Percentiles rank a stretch among this genome's conserved stretches.
These are phyloP conservation scores for Cordyceps farinosa DNA, from an alignment of 2,329 filamentous ascomycete species.

Conservation along the genomic window DNA sequence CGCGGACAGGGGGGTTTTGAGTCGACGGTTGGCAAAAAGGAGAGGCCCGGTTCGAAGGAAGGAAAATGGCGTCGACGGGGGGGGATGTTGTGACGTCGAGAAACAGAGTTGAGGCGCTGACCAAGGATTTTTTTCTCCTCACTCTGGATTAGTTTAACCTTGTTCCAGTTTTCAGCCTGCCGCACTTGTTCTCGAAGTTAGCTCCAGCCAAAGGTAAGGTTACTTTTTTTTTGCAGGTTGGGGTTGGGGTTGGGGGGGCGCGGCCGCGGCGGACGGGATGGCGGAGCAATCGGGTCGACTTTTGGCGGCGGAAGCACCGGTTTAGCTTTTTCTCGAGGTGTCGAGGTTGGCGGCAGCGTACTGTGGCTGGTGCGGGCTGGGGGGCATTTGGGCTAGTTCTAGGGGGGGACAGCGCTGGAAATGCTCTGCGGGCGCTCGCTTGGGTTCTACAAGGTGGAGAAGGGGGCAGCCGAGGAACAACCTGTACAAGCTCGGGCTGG, in stretches of 20 bases:
- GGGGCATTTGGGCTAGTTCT: background rate
- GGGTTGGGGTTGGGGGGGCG: no score
- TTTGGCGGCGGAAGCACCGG: conserved; percentile 8
- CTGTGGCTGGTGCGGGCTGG: conserved; percentile 1
- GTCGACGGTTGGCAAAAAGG: background rate
- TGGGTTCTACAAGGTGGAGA: background rate
- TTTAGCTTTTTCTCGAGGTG: background rate
- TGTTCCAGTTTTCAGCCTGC: background rate
- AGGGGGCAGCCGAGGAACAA: background rate
- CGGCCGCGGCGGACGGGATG: background rate
- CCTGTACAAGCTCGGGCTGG: background rate
- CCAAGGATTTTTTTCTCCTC: conserved; percentile 6
- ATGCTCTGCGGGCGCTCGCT: background rate
- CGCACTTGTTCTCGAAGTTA: background rate
- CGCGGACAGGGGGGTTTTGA: background rate
- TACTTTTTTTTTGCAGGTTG: background rate
- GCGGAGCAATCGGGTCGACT: conserved; percentile 13
- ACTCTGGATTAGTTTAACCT: background rate
- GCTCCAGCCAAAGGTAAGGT: conserved; percentile 8
- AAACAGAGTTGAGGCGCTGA: background rate
- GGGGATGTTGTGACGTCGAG: conserved; percentile 7
- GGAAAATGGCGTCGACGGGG: background rate
- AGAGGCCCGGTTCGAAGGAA: background rate
- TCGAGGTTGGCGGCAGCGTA: background rate
- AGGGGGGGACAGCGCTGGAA: background rate